Conservation (phyloP, 495 filamentous ascomycete genomes). For the Parathielavia hyrcaniae region DNA sequence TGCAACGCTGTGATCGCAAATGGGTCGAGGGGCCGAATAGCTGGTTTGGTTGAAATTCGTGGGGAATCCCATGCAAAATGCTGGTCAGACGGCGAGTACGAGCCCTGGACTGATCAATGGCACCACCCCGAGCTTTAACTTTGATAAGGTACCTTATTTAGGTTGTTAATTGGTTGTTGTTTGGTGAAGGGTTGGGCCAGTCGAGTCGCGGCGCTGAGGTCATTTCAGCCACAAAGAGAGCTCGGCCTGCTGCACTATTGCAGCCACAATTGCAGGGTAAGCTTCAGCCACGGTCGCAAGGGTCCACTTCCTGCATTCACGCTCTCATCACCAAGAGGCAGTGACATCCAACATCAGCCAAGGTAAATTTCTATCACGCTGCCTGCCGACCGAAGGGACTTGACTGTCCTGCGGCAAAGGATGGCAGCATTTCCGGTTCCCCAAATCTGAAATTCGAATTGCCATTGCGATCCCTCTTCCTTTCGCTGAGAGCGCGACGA, state of each 20-base stretch:
- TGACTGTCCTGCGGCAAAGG: background rate
- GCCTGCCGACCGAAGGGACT: background rate
- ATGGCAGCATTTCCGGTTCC: background rate
- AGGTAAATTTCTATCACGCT: background rate
- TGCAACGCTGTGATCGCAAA: background rate
- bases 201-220: background rate
- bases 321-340: background rate
- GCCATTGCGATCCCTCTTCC: background rate
- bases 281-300: constrained; percentile 21
- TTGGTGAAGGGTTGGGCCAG: background rate
- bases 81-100: background rate
- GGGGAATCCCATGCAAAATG: background rate
- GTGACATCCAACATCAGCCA: background rate
- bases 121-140: too few relatives aligned
- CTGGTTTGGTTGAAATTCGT: background rate
- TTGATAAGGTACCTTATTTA: background rate
- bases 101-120: background rate
- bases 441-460: background rate
- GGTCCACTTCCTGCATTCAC: background rate
- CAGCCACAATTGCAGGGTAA: constrained; percentile 11
- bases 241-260: background rate
- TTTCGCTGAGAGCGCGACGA: background rate
- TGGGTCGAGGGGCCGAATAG: background rate
- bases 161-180: background rate
- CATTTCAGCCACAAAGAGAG: constrained; percentile 1